A percentile compares a stretch with the other conserved stretches of the same genome.
Conservation (phyloP, 331 rosid genomes). For the Quercus tomentella region DNA sequence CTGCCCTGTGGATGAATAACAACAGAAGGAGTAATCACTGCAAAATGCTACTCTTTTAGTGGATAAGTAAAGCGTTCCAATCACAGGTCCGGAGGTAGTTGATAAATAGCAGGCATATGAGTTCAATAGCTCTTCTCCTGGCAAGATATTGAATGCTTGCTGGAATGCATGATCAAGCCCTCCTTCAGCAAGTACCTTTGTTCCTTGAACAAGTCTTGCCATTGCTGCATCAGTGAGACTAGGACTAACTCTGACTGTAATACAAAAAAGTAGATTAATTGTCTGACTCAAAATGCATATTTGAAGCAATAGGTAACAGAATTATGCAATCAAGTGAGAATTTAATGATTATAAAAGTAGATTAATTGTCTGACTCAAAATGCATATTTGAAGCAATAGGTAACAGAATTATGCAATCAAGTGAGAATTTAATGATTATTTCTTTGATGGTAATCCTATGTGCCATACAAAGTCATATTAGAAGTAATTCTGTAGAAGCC, state of each 20-base stretch:
- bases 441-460: too few relatives aligned
- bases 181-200: conserved; percentile 53
- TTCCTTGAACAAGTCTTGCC: conserved; percentile 63
- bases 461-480: too few relatives aligned
- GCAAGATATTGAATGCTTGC: conserved; percentile 40
- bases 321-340: too few relatives aligned
- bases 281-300: not conserved
- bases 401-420: too few relatives aligned
- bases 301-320: too few relatives aligned
- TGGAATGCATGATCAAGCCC: conserved; percentile 58
- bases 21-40: conserved; percentile 58
- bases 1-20: conserved; percentile 37
- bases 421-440: too few relatives aligned
- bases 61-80: conserved; percentile 64
- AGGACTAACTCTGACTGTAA: conserved; percentile 48
- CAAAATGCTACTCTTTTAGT: conserved; percentile 66
- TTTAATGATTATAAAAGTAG: too few relatives aligned
- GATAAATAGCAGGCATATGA: conserved; percentile 65
- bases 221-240: conserved; percentile 65
- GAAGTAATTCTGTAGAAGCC: too few relatives aligned
- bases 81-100: conserved; percentile 59
- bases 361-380: not conserved
- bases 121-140: conserved; percentile 61
- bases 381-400: not conserved
- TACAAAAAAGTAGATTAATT: not conserved